Evolutionary conservation across 129 eudicot genomes (phyloP), one percentile per base, ranked within the genome.

Genomic region (Ambrosia trifida): DNA sequence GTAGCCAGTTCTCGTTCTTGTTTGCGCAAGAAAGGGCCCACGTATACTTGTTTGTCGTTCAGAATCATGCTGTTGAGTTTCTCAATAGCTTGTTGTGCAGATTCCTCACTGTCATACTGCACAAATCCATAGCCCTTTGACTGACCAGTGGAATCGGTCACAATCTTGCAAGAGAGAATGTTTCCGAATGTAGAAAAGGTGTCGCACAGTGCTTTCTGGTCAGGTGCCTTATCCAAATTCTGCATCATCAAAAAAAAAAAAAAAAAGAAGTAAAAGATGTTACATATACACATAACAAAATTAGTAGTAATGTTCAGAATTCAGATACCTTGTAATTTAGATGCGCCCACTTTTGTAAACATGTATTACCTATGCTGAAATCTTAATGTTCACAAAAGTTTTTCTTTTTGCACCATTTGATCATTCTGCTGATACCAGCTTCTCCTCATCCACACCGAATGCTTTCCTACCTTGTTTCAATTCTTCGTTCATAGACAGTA

Each of bases 381-480:
- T 19, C 24, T 4, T 4, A 60, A 60, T 31, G 18, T 31, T 5
- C 43, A 32, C 0, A 12, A 3, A 3, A 45, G 47, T 32, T n/a
- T n/a, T 31, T 61, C 33, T 35, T 13, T 62, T 36, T 13, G 67
- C 28, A n/a, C 28, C 13, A 35, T n/a, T 62, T 54, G 1, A 60
- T 74, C 72, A 80, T 40, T 80, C 80, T 14, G 53, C 54, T 41
- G 68, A 40, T 74, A 76, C 80, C 45, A 80, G 64, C 71, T 80
- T 80, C 72, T 80, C 84, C 63, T 80, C 84, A 4, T 80, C 84
- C 43, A 80, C 84, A 13, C 89, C 97, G 66, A 94, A 94, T 45
- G 97, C 97, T 76, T 94, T 94, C 72, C 97, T 82, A 4, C 97
- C 97, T 84, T 94, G 97, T 82, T 94, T 94, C 46, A 94, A 80